Base-by-base conservation (phyloP, 2,329 filamentous ascomycete genomes). In the Aspergillus phoenicis region DNA sequence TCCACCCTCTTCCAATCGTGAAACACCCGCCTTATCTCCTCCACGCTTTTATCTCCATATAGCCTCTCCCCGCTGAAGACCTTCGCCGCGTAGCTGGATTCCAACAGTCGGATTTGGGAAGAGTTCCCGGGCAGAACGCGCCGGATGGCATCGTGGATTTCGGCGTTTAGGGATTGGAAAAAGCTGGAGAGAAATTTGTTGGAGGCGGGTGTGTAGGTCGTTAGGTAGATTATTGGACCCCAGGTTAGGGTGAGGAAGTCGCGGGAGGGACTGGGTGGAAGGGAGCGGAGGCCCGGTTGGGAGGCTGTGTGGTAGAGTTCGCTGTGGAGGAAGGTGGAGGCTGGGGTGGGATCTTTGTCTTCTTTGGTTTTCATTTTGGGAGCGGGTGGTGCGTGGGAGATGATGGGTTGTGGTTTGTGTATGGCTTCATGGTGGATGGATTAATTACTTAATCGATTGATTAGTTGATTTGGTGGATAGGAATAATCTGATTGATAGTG, bases 131-230 rank as follows among this genome's bases (percentile, higher is more conserved):
- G 57, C 4, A 73, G 59, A 5, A 52, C 60, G 26, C 61, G 64
- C 11, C 61, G 52, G 8, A 73, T 57, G 15, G 68, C 62, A 17
- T 57, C 56, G 33, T 60, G 60, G 11, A 91, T 73, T 82, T 91
- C 57, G 83, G 91, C 11, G 76, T 91, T 20, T 81, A 84, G 60
- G 82, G 84, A 38, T 77, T 83, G 33, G 69, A 77, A 5, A 76
- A 71, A 62, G 66, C 83, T 2, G 87, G 83, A 75, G 82, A 87
- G 8, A 85, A 91, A 73, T 8, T 63, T 64, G 52, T 71, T 58
- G 4, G 67, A 67, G 22, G 68, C 68, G 4, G 71, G 60, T 0
- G 64, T 64, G 52, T 73, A 73, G n/a, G 63, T 67, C 2, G 70
- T 72, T 43, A 68, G 66, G 51, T 70, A 74, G 28, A 73, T 53